Evolutionary conservation across 2,329 filamentous ascomycete genomes (phyloP), one percentile per base, ranked within the genome.

Genomic region (Pseudopyrenochaeta lycopersici): DNA sequence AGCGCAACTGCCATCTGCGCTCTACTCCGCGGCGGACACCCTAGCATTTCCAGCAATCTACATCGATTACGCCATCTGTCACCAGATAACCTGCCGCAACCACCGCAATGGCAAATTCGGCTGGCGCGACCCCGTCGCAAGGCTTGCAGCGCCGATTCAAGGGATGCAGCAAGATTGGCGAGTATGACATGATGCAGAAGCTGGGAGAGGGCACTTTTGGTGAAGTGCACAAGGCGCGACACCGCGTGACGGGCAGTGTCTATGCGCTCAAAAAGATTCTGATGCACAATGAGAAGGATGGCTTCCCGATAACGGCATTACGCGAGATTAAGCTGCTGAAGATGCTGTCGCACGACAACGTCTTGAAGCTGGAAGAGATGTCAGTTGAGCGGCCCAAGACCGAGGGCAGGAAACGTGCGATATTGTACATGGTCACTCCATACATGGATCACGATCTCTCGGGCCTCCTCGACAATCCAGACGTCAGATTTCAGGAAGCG

Each of bases 401-500:
- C 35, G 75, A 85, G 80, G 78, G 82, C 76, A 69, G 78, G 65
- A 81, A 81, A 65, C 87, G 89, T 54, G 88, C 89, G 3, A 93
- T 93, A 65, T 92, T 99, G 82, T 98, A 98, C 78, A 99, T 99
- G 95, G 94, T 96, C 46, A 97, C 89, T 39, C 95, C 94, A 6
- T 99, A 99, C 76, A 97, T 98, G 92, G 93, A 98, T 67, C 95
- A 99, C 78, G 95, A 99, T 77, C 84, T 99, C n/a, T 96, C 94
- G 7, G 95, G 95, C 39, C 86, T 99, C 27, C 87, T 99, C 67
- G 95, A 98, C 75, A 99, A 99, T 68, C 94, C 94, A 9, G 88
- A 89, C 6, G 93, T 99, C 33, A 85, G 86, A 35, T 94, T 99
- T 69, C 90, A 90, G 43, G 89, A 93, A 70, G 85, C 91, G 4